phyloP scores from a whole-genome alignment of 345 rosid genomes.

The Camelina hispida region DNA sequence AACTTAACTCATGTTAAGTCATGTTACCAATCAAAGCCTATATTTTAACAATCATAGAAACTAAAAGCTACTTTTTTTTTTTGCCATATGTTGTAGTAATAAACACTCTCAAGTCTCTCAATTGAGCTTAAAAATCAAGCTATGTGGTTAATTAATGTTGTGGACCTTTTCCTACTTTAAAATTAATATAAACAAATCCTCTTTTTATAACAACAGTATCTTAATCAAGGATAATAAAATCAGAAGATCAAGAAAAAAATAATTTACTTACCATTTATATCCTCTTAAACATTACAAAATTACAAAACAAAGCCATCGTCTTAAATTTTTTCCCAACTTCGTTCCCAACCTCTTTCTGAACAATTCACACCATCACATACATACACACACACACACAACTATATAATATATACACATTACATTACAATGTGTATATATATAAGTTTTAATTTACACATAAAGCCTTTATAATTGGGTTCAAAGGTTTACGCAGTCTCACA shows the following conservation, averaged over 20 bases:
- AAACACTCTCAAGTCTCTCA: not conserved
- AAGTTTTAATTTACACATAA: constrained; percentile 25
- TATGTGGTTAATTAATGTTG: constrained; percentile 4
- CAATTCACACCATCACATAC: constrained; percentile 32
- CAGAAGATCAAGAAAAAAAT: not conserved
- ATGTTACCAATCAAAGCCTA: too few relatives aligned
- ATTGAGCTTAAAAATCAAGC: constrained; percentile 17
- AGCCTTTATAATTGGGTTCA: constrained; percentile 44
- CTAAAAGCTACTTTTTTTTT: too few relatives aligned
- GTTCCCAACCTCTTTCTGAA: constrained; percentile 43
- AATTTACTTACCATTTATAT: not conserved
- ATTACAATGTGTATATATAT: constrained; percentile 14
- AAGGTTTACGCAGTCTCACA: constrained; percentile 47
- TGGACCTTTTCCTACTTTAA: constrained; percentile 27
- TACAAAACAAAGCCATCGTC: constrained; percentile 37
- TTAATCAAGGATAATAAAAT: constrained; percentile 11
- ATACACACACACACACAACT: constrained; percentile 14
- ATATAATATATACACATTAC: not conserved
- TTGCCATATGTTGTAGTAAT: not conserved
- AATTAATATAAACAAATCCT: not conserved
- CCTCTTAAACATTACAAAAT: constrained; percentile 2
- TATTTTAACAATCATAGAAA: too few relatives aligned
- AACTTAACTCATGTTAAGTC: too few relatives aligned
- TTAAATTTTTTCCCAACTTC: constrained; percentile 41
- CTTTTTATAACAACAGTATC: not conserved